Evolutionary conservation across 73 alveolate genomes (phyloP), one percentile per base, ranked within the genome.

Genomic region (Paraurostyla sp.): DNA sequence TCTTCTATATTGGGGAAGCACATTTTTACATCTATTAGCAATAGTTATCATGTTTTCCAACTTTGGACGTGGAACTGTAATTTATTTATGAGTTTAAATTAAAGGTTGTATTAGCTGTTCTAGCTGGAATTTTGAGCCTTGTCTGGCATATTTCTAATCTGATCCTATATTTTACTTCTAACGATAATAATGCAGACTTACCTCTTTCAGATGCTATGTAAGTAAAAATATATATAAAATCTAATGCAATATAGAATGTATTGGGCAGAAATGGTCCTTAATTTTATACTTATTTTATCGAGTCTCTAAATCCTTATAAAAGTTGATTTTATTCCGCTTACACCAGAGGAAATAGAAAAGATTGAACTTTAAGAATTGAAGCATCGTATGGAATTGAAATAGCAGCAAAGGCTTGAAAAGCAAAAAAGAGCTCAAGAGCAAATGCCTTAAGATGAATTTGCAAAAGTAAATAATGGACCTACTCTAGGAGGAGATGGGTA

Each of bases 321-420:
- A 75, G 87, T 75, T 2, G 87, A 75, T 51, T 75, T 75, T 33
- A 29, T 75, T 3, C 69, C 87, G 23, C 52, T 75, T 13, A 48
- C 87, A 9, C 87, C 87, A 9, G 87, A 75, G 52, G 87, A 75
- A 30, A 75, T 75, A 18, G 87, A 75, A 32, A 43, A 50, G 36
- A 50, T 75, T 43, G 87, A 75, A 75, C 29, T 75, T 49, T 18
- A 75, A 51, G 87, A 75, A 50, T 49, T 75, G 57, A 75, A 49
- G 30, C 87, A 75, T 33, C 11, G 73, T 3, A 75, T 75, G 87
- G 75, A 75, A 29, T 46, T 75, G 6, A 49, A 43, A 51, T n/a
- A 75, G 52, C 33, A 75, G 40, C 33, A 75, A 29, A 75, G 75
- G 23, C 4, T 69, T 2, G 84, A 69, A 42, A 69, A 69, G 25